Evolutionary conservation across 2,329 filamentous ascomycete genomes (phyloP).

Genomic region (Huntiella savannae): DNA sequence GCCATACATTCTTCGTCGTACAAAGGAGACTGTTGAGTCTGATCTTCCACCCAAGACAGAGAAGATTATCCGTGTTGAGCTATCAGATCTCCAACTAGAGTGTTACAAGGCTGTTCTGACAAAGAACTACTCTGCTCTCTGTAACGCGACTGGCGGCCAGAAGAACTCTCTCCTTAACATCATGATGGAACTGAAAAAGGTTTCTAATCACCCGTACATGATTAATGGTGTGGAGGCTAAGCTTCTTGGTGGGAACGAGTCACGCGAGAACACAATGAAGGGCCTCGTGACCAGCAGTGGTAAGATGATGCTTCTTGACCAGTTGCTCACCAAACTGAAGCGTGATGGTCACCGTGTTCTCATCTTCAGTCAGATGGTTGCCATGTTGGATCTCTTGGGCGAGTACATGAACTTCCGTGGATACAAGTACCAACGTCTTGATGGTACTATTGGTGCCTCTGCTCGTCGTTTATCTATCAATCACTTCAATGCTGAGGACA

Average conservation of each 20-base stretch:
- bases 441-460: constrained; percentile 81
- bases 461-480: constrained; percentile 88
- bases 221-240: constrained; percentile 86
- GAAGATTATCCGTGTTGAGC: constrained; percentile 94
- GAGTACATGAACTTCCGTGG: constrained; percentile 85
- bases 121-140: constrained; percentile 84
- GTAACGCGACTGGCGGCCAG: constrained; percentile 73
- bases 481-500: constrained; percentile 93
- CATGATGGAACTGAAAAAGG: constrained; percentile 99
- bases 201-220: constrained; percentile 97
- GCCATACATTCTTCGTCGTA: constrained; percentile 85
- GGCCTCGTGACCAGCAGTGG: constrained; percentile 91
- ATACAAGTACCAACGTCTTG: constrained; percentile 88
- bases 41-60: constrained; percentile 93
- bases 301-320: constrained; percentile 98
- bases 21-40: constrained; percentile 93
- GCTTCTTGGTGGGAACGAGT: constrained; percentile 59
- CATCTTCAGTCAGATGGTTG: constrained; percentile 99
- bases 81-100: constrained; percentile 89
- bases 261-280: constrained; percentile 79
- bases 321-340: constrained; percentile 82
- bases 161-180: constrained; percentile 94
- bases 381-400: constrained; percentile 88
- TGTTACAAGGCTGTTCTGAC: constrained; percentile 99
- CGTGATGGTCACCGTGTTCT: constrained; percentile 87